phyloP scores from a whole-genome alignment of 805 yeast genomes.

The Barnettozyma sp. region DNA sequence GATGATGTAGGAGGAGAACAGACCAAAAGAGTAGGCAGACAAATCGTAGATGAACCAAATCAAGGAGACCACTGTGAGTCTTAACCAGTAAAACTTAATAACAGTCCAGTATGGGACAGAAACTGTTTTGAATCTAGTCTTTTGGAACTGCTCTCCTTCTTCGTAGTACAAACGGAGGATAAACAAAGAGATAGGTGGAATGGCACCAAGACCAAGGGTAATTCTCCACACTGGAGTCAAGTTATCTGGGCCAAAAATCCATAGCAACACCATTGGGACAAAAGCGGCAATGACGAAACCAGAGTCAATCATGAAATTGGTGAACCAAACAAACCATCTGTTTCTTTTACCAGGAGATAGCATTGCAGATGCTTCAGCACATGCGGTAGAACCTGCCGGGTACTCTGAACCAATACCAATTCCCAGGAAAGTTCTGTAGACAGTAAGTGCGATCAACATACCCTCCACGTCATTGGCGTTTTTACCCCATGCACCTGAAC shows the following conservation, averaged over 20 bases:
- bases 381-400: slow-evolving; percentile 89
- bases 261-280: slow-evolving; percentile 77
- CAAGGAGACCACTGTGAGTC: slow-evolving; percentile 60
- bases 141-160: slow-evolving; percentile 66
- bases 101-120: slow-evolving; percentile 60
- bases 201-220: slow-evolving; percentile 82
- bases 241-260: slow-evolving; percentile 70
- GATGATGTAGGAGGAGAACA: slow-evolving; percentile 71
- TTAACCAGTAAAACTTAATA: slow-evolving; percentile 77
- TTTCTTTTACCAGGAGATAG: slow-evolving; percentile 80
- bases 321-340: slow-evolving; percentile 84
- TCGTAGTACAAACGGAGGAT: slow-evolving; percentile 67
- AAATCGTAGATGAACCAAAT: slow-evolving; percentile 94
- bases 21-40: slow-evolving; percentile 80
- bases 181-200: slow-evolving; percentile 76
- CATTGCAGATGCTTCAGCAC: slow-evolving; percentile 81
- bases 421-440: slow-evolving; percentile 83
- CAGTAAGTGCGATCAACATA: slow-evolving; percentile 75
- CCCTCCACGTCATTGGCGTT: slow-evolving; percentile 45
- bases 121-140: slow-evolving; percentile 59
- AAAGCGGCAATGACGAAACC: slow-evolving; percentile 83
- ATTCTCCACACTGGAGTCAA: slow-evolving; percentile 87
- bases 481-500: slow-evolving; percentile 83
- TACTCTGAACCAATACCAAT: slow-evolving; percentile 93
- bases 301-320: slow-evolving; percentile 78